These are phyloP conservation scores for Xylariaceae sp. DNA, from an alignment of 2,329 filamentous ascomycete genomes.

Conservation along the genomic window DNA sequence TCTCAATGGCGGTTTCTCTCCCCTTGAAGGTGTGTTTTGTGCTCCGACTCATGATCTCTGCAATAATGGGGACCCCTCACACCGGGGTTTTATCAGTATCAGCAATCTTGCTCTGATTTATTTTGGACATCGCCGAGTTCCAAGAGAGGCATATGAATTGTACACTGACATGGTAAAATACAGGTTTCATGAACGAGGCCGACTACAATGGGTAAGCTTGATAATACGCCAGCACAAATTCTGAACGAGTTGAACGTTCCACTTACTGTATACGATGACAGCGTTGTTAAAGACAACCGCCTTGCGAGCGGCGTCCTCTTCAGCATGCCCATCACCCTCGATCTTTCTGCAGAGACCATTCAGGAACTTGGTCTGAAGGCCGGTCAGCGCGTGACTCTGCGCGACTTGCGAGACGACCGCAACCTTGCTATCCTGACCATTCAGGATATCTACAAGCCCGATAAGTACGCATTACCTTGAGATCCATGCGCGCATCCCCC, in stretches of 20 bases:
- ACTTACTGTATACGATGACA: constrained; percentile 32
- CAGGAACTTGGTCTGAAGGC: constrained; percentile 70
- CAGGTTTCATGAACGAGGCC: constrained; percentile 94
- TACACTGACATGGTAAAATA: constrained; percentile 27
- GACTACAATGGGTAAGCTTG: constrained; percentile 79
- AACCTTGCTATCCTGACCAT: constrained; percentile 94
- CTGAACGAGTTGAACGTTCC: neutral
- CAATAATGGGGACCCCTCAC: neutral
- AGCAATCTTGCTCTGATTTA: neutral
- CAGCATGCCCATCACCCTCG: constrained; percentile 94
- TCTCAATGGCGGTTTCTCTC: constrained; percentile 95
- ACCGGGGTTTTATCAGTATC: neutral
- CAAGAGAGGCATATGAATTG: constrained; percentile 3
- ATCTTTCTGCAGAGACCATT: constrained; percentile 71
- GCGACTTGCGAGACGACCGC: constrained; percentile 93
- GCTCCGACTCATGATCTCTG: neutral
- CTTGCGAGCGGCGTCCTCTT: constrained; percentile 87
- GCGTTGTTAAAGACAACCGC: constrained; percentile 83
- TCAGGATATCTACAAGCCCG: constrained; percentile 89
- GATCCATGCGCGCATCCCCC: constrained; percentile 39
- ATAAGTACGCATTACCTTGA: constrained; percentile 63
- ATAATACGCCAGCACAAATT: neutral
- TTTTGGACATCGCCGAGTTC: neutral
- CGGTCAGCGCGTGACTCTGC: constrained; percentile 77
- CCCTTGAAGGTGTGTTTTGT: constrained; percentile 73